Evolutionary conservation across 495 filamentous ascomycete genomes (phyloP), one percentile per base, ranked within the genome.

Genomic region (Oleoguttula mirabilis): DNA sequence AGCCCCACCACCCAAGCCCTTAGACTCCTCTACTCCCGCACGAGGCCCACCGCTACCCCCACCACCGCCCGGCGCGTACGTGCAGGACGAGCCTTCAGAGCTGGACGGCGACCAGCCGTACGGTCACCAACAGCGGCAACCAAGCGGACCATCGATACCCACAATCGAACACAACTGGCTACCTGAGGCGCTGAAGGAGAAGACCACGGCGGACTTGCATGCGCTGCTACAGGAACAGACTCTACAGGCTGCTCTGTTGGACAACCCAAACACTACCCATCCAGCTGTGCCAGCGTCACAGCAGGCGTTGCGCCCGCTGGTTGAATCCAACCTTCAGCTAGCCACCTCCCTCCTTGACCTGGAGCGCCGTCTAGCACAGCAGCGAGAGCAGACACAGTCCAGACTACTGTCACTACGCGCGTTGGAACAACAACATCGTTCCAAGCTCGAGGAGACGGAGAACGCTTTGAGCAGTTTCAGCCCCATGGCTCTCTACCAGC

Each of bases 361-460:
- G 2, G 76, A 82, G 53, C 55, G 68, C 4, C 76, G 69, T 30
- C 68, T 94, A 16, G 58, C 64, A 2, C 65, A 70, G 42, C 71
- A 80, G 22, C 80, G 86, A 43, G 65, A 70, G 16, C 62, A 64
- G 6, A 79, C 82, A 0, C 84, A 95, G 58, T 75, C 80, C 2
- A 80, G 87, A 36, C 75, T 98, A 2, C 74, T 96, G 1, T 70
- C 77, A 2, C 75, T 88, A 15, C 81, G 84, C 54, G 84, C 82
- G 4, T 76, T 94, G 2, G 90, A 95, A 56, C 77, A 83, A n/a
- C 76, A 80, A 43, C 95, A 90, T 86, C 76, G 81, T 31, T 72
- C 77, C 34, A 93, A 92, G 59, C 84, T 95, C 58, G 67, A 71
- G 3, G 83, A 84, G 41, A 90, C 93, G 79, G 90, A 98, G 56